phyloP scores from a whole-genome alignment of 2,329 filamentous ascomycete species.

The Cercospora citrullina region DNA sequence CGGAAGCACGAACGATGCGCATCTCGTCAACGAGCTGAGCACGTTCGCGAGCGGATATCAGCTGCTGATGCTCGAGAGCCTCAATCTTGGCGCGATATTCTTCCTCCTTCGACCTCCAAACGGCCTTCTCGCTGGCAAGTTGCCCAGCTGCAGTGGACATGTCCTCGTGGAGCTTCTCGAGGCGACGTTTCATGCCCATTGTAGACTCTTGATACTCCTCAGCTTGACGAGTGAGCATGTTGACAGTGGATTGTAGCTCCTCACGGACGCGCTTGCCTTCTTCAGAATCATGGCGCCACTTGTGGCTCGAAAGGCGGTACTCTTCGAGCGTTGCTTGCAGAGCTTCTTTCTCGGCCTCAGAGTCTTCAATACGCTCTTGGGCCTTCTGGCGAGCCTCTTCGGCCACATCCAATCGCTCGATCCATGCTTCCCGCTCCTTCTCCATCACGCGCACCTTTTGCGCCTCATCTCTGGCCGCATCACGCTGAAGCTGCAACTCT shows the following conservation, averaged over 20 bases:
- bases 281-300: conserved; percentile 61
- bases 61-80: conserved; percentile 55
- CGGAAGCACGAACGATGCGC: conserved; percentile 53
- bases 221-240: conserved; percentile 77
- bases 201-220: conserved; percentile 68
- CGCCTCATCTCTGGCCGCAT: conserved; percentile 46
- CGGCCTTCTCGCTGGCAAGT: conserved; percentile 77
- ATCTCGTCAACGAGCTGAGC: conserved; percentile 50
- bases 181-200: conserved; percentile 69
- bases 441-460: conserved; percentile 45
- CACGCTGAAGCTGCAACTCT: conserved; percentile 49
- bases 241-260: conserved; percentile 61
- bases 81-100: conserved; percentile 57
- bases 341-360: conserved; percentile 61
- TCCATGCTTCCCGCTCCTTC: conserved; percentile 45
- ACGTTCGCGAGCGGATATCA: conserved; percentile 46
- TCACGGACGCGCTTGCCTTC: conserved; percentile 63
- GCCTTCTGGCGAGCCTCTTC: conserved; percentile 33
- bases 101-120: conserved; percentile 68
- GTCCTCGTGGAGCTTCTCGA: conserved; percentile 82
- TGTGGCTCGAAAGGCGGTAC: conserved; percentile 60
- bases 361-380: conserved; percentile 38
- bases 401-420: conserved; percentile 43
- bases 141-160: conserved; percentile 78
- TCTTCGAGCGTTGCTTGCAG: conserved; percentile 64